These are phyloP conservation scores for Stemphylium lycopersici DNA, from an alignment of 2,329 filamentous ascomycete genomes.

Conservation along the genomic window DNA sequence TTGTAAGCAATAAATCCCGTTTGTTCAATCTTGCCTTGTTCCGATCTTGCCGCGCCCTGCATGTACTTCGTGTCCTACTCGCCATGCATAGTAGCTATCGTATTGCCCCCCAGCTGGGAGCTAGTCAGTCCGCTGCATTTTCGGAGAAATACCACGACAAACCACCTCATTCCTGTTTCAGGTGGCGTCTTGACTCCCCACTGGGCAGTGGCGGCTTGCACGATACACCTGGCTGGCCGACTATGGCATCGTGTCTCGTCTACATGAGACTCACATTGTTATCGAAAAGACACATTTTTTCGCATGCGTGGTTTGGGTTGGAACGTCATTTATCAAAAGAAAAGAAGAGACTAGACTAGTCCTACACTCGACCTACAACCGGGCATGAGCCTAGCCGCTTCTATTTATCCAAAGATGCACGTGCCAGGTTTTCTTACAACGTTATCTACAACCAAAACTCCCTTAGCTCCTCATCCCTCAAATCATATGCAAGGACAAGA, in stretches of 20 bases:
- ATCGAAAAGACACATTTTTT: neutral
- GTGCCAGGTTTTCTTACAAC: neutral
- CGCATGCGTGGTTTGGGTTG: no score
- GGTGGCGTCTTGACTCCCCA: no score
- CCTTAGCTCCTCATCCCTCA: neutral
- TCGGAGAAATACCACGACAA: no score
- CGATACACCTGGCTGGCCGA: no score
- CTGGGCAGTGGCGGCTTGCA: no score
- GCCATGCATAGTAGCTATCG: neutral
- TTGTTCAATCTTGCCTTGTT: neutral
- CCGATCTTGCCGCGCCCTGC: constrained; percentile 11
- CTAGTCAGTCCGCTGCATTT: no score
- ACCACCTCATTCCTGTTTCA: no score
- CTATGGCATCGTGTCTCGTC: no score
- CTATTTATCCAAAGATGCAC: neutral
- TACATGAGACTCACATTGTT: no score
- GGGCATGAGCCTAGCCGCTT: neutral
- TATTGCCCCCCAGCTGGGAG: neutral
- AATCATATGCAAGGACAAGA: neutral
- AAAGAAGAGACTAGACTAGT: constrained; percentile 2
- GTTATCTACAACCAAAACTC: neutral
- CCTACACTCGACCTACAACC: neutral
- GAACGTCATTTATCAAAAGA: neutral
- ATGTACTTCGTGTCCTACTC: constrained; percentile 9
- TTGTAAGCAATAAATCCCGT: no score